A percentile compares a stretch with the other conserved stretches of the same genome.
phyloP scores from a whole-genome alignment of 352 stramenopile species.

The Stramenopiles sp. region DNA sequence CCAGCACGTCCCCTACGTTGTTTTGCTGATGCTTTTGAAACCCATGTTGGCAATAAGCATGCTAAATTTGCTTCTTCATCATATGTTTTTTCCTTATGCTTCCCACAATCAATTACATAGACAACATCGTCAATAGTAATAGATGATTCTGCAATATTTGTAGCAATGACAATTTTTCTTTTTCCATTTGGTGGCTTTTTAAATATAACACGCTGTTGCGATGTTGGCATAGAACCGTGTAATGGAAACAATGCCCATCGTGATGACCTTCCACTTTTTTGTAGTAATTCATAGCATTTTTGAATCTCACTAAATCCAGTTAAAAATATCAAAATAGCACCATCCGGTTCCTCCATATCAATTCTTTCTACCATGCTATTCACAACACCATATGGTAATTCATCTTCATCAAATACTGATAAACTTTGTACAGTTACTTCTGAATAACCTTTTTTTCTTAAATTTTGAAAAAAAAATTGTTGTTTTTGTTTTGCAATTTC shows the following conservation, averaged over 20 bases:
- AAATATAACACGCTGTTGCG: slow-evolving; percentile 17
- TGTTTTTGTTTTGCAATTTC: too few relatives aligned
- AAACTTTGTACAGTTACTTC: not conserved
- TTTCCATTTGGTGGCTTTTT: slow-evolving; percentile 8
- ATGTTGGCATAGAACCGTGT: slow-evolving; percentile 17
- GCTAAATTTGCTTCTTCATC: slow-evolving; percentile 9
- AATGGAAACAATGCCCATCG: slow-evolving; percentile 16
- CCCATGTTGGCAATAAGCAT: not conserved
- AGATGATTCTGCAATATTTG: slow-evolving; percentile 22
- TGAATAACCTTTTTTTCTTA: not conserved
- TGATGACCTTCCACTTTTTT: slow-evolving; percentile 1
- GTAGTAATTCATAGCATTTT: slow-evolving; percentile 11
- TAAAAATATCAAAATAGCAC: slow-evolving; percentile 19
- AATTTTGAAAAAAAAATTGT: not conserved
- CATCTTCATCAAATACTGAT: not conserved
- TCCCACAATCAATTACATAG: slow-evolving; percentile 23
- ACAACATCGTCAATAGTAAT: slow-evolving; percentile 22
- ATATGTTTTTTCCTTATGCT: slow-evolving; percentile 20
- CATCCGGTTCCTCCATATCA: not conserved
- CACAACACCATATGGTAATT: not conserved
- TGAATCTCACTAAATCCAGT: slow-evolving; percentile 22
- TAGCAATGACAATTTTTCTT: slow-evolving; percentile 19
- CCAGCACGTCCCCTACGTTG: slow-evolving; percentile 75
- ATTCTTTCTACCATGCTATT: not conserved
- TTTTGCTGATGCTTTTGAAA: slow-evolving; percentile 13